Evolutionary conservation across 345 rosid genomes (phyloP), one percentile per base, ranked within the genome.

Genomic region (Alliaria petiolata): DNA sequence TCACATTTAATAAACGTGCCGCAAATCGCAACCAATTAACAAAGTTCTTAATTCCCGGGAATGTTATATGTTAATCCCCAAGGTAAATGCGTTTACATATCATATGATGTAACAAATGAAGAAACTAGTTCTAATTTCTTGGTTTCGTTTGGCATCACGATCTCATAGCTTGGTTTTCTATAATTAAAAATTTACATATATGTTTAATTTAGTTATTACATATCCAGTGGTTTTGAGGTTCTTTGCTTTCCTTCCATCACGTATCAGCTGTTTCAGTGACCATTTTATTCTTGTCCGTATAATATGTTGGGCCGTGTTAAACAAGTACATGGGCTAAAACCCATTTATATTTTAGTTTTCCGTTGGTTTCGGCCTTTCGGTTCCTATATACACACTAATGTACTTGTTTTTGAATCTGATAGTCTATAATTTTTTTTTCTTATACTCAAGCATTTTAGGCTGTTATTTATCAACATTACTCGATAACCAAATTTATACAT

Each of bases 1-100:
- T 28, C 7, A 22, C 53, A 38, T 30, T 30, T 56, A 20, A 49
- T 6, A 74, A 74, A 74, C 78, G 54, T 74, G 72, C 22, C n/a
- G 16, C 4, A 30, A 40, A 67, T 16, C n/a, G 16, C 4, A 30
- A 40, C 71, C 40, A 40, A 39, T 16, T 16, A 16, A 51, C 70
- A n/a, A 51, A 50, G 15, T 16, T 63, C 42, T 11, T 6, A 45
- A 5, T 7, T 63, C 44, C n/a, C 9, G 30, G 25, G 22, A 20
- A 34, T 65, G 8, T 2, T 35, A 34, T 35, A 34, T 34, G 33
- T 35, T 49, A 17, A 65, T 19, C 12, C 40, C 17, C 30, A 45
- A 62, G 3, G 42, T 45, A n/a, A n/a, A n/a, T n/a, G n/a, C n/a
- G n/a, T n/a, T n/a, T n/a, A n/a, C n/a, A n/a, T n/a, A n/a, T n/a